These are phyloP conservation scores for Debaryomyces udenii DNA, from an alignment of 1,139 yeast genomes.

Conservation along the genomic window DNA sequence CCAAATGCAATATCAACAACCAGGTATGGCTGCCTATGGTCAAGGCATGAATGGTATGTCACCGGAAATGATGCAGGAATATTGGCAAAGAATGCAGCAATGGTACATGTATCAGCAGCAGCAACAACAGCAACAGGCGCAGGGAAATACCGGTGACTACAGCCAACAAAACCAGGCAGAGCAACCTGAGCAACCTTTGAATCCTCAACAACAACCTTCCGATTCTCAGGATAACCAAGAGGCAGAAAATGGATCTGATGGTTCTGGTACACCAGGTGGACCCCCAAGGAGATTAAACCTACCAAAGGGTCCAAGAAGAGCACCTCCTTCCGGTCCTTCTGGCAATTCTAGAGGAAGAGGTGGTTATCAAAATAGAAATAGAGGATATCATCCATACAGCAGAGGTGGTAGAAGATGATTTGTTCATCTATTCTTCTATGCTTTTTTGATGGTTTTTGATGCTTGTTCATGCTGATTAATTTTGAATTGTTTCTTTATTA, in stretches of 20 bases:
- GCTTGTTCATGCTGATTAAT: background rate
- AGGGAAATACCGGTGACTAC: slow-evolving; percentile 17
- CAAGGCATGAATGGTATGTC: slow-evolving; percentile 58
- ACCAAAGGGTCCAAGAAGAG: slow-evolving; percentile 49
- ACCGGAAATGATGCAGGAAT: slow-evolving; percentile 86
- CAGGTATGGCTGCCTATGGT: slow-evolving; percentile 27
- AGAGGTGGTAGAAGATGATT: slow-evolving; percentile 29
- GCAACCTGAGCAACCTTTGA: slow-evolving; percentile 55
- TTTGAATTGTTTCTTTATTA: slow-evolving; percentile 1
- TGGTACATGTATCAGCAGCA: slow-evolving; percentile 69
- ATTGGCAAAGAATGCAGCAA: slow-evolving; percentile 84
- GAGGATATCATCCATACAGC: slow-evolving; percentile 39
- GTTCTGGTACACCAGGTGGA: slow-evolving; percentile 22
- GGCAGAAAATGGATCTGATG: slow-evolving; percentile 16
- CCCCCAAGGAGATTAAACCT: slow-evolving; percentile 36
- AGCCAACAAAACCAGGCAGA: slow-evolving; percentile 38
- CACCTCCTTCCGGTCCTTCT: slow-evolving; percentile 42
- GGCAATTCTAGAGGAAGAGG: slow-evolving; percentile 32
- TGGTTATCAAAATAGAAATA: slow-evolving; percentile 27
- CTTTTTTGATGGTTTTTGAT: background rate
- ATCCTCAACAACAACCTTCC: slow-evolving; percentile 51
- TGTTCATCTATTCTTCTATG: background rate
- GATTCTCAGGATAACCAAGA: slow-evolving; percentile 17
- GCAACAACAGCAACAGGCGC: slow-evolving; percentile 19
- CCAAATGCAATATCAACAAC: slow-evolving; percentile 33